Evolutionary conservation across 1,139 yeast genomes (phyloP).

Genomic region (Yamadazyma triangularis): DNA sequence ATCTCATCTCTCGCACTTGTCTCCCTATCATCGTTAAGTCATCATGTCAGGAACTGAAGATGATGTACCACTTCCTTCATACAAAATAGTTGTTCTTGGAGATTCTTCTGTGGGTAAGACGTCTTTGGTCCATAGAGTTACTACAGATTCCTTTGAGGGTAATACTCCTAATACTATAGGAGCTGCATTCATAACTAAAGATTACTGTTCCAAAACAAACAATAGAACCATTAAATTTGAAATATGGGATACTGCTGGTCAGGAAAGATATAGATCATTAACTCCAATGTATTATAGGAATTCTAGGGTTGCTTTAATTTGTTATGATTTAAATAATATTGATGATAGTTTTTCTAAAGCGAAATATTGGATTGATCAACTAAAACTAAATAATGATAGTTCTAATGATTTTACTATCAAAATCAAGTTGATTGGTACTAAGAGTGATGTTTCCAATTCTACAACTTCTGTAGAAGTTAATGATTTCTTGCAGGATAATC

Average conservation of each 20-base stretch:
- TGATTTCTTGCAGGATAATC: conserved; percentile 8
- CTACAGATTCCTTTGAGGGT: conserved; percentile 31
- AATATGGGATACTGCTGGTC: conserved; percentile 54
- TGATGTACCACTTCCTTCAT: conserved; percentile 9
- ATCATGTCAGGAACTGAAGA: neutral
- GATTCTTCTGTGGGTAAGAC: conserved; percentile 48
- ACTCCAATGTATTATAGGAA: conserved; percentile 50
- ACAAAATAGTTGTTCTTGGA: conserved; percentile 41
- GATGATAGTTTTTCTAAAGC: conserved; percentile 34
- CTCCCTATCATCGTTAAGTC: too few relatives aligned
- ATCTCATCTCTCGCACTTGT: too few relatives aligned
- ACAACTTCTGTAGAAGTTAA: conserved; percentile 4
- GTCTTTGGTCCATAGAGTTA: conserved; percentile 41
- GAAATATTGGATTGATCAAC: conserved; percentile 43
- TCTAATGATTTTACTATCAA: conserved; percentile 14
- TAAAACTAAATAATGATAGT: conserved; percentile 23
- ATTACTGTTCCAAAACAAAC: conserved; percentile 15
- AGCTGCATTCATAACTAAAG: conserved; percentile 45
- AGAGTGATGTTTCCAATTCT: conserved; percentile 17
- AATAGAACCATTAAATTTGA: conserved; percentile 30
- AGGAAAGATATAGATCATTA: conserved; percentile 42
- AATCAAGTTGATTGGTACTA: conserved; percentile 35
- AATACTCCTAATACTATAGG: conserved; percentile 45
- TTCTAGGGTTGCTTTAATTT: conserved; percentile 39
- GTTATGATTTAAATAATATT: conserved; percentile 33